Base-by-base conservation (phyloP, 176 grass and related monocot species). In the Zizania latifolia region DNA sequence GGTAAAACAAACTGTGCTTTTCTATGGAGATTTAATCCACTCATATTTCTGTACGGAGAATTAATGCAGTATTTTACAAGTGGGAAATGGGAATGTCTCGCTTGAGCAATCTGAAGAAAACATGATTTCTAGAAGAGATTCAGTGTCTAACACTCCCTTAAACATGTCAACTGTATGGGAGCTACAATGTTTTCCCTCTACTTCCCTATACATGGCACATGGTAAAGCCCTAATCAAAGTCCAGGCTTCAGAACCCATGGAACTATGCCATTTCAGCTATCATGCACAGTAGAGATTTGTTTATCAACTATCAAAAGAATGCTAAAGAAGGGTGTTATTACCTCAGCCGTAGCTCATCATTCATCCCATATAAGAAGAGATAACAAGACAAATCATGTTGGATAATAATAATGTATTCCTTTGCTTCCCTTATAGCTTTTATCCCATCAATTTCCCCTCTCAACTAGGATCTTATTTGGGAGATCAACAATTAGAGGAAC, bases 401-500 rank as follows among this genome's bases (percentile, higher is more conserved):
- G 30, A 23, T 22, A 58, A 31, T 58, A 24, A 79, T 28, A 14
- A 35, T 51, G 16, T 44, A 28, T 41, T 37, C 45, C 34, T 56
- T 71, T 43, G 22, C 51, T 23, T 58, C 3, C 32, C 9, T 3
- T 66, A 8, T 57, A 77, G 16, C 30, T 13, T 81, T 36, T 14
- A 0, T 31, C 15, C 11, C 3, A 10, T 45, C 28, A 71, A 40
- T 19, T 82, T 11, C 0, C 24, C 10, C 8, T 24, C 27, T 21
- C 41, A 39, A 54, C 6, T 21, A 39, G 28, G 38, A 70, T 76
- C 44, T 63, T 56, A 16, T 21, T 68, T 22, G 37, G 3, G 19
- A 63, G n/a, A 74, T 81, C 64, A 76, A 21, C 56, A 17, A 62
- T 75, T 48, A 45, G 4, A 36, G 29, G 46, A 46, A 5, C 51